phyloP scores from a whole-genome alignment of 306 rosid genomes.

The Trichosanthes truncata region DNA sequence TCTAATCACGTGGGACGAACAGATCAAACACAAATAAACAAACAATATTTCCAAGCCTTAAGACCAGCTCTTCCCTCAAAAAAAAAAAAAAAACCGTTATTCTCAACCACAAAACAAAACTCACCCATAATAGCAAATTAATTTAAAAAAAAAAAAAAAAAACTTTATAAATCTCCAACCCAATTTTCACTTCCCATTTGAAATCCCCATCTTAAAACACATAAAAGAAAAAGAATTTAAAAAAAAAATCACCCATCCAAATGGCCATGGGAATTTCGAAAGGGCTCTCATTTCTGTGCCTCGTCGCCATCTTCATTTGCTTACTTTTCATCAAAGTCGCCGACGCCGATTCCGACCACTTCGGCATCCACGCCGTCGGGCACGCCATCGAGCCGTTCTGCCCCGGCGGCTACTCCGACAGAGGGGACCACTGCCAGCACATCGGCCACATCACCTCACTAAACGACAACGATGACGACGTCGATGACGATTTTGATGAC shows the following conservation, averaged over 20 bases:
- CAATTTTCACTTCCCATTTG: neutral
- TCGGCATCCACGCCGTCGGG: conserved; percentile 5
- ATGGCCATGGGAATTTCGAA: conserved; percentile 10
- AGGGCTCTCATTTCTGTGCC: neutral
- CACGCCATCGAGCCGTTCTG: conserved; percentile 4
- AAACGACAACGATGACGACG: conserved; percentile 16
- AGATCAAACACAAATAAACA: too few species aligned
- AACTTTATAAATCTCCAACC: neutral
- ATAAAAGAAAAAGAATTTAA: neutral
- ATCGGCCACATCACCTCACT: neutral
- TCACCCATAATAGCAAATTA: neutral
- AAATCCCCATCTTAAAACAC: neutral
- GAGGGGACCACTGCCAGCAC: conserved; percentile 10
- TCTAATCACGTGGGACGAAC: too few species aligned
- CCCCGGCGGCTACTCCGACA: neutral
- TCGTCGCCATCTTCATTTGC: conserved; percentile 9
- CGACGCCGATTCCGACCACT: conserved; percentile 1
- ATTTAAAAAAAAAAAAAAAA: neutral
- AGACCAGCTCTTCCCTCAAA: conserved; percentile 3
- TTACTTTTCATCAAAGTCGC: conserved; percentile 2
- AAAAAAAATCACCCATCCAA: neutral
- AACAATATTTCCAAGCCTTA: neutral
- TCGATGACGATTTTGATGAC: conserved; percentile 27
- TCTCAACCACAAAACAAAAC: neutral
- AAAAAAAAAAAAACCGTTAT: neutral